phyloP scores from a whole-genome alignment of 257 asterid genomes.

The Solanum etuberosum region DNA sequence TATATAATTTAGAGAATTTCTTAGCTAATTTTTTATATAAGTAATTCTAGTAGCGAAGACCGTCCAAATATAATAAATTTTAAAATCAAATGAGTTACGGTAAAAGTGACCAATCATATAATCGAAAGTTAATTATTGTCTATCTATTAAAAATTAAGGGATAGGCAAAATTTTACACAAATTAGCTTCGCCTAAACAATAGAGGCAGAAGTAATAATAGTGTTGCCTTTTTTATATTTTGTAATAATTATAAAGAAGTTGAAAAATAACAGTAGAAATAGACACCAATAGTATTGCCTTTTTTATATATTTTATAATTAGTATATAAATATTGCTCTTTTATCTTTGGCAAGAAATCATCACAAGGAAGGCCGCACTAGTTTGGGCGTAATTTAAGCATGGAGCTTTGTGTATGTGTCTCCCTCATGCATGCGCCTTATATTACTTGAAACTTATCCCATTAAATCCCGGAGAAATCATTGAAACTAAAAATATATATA shows the following conservation, averaged over 20 bases:
- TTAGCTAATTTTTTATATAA: neutral
- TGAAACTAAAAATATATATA: neutral
- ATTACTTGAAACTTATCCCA: neutral
- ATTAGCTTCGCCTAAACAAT: neutral
- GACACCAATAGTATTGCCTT: neutral
- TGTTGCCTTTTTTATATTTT: neutral
- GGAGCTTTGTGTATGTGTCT: neutral
- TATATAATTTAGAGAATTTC: neutral
- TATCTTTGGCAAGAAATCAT: neutral
- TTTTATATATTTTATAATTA: neutral
- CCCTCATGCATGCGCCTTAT: neutral
- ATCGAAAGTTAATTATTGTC: no score
- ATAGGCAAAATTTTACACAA: neutral
- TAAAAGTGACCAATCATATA: no score
- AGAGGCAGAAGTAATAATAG: neutral
- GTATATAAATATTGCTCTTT: neutral
- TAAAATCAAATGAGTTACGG: no score
- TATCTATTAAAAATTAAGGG: neutral
- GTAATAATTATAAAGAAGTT: neutral
- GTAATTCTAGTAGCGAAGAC: neutral
- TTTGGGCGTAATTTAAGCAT: conserved; percentile 1
- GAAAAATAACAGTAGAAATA: no score
- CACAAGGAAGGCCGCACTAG: neutral
- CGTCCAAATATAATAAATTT: no score
- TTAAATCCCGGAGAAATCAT: neutral